Conservation (phyloP, 805 yeast genomes). For the Starmerella bombi region DNA sequence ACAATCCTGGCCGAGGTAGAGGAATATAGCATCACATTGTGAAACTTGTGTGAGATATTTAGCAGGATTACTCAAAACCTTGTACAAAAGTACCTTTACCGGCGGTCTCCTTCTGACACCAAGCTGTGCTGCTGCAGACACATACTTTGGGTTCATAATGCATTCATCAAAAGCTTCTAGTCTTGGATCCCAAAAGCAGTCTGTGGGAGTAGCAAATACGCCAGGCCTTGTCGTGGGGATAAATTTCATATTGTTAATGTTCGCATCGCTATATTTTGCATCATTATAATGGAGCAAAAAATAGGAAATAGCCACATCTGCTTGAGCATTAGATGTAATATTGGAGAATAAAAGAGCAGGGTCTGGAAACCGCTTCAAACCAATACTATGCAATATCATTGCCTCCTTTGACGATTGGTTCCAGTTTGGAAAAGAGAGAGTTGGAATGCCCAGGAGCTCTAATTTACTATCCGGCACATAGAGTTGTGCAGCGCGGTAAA, state of each 20-base stretch:
- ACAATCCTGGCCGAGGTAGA: constrained; percentile 22
- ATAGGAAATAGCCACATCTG: constrained; percentile 23
- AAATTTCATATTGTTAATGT: constrained; percentile 8
- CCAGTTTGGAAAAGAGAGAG: constrained; percentile 25
- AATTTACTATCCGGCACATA: constrained; percentile 26
- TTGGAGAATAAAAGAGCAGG: constrained; percentile 18
- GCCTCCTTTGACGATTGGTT: constrained; percentile 23
- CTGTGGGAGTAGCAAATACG: constrained; percentile 15
- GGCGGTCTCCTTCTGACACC: constrained; percentile 26
- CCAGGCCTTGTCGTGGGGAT: constrained; percentile 18
- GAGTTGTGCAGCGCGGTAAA: constrained; percentile 13
- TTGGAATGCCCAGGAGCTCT: constrained; percentile 22
- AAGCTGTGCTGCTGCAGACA: constrained; percentile 23
- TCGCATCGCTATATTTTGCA: constrained; percentile 11
- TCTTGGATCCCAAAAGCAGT: constrained; percentile 21
- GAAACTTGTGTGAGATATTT: constrained; percentile 15
- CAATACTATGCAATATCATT: constrained; percentile 23
- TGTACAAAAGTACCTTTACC: constrained; percentile 13
- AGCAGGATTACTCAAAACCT: constrained; percentile 21
- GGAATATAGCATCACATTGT: constrained; percentile 19
- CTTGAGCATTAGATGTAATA: constrained; percentile 3
- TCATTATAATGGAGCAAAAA: constrained; percentile 23
- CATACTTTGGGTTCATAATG: constrained; percentile 19
- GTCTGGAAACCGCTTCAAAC: constrained; percentile 24
- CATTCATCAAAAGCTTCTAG: constrained; percentile 25